These are phyloP conservation scores for Bretziella fagacearum DNA, from an alignment of 2,329 filamentous ascomycete species.

Conservation along the genomic window DNA sequence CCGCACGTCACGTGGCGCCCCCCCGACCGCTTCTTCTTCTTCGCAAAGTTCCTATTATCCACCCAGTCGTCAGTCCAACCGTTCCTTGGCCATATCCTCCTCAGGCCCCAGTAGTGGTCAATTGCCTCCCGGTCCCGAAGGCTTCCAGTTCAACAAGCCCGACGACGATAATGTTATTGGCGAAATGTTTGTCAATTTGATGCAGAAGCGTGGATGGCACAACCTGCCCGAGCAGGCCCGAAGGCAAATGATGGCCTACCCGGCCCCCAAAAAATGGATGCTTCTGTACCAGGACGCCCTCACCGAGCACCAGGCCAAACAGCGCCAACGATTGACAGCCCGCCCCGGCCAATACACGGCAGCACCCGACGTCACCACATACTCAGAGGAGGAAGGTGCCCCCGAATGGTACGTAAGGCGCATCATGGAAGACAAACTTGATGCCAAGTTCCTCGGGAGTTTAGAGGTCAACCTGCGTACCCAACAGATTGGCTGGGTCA, in stretches of 20 bases:
- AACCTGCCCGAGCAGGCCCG: constrained; percentile 88
- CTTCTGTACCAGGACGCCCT: constrained; percentile 88
- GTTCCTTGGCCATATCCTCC: constrained; percentile 35
- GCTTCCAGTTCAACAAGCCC: constrained; percentile 51
- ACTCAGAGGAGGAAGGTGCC: constrained; percentile 84
- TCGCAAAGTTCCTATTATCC: constrained; percentile 39
- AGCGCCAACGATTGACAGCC: constrained; percentile 65
- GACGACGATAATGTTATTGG: constrained; percentile 72
- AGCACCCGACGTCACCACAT: constrained; percentile 51
- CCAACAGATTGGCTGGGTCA: constrained; percentile 95
- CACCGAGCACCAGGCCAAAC: constrained; percentile 84
- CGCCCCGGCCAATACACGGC: constrained; percentile 50
- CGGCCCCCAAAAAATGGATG: constrained; percentile 92
- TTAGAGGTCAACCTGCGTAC: constrained; percentile 88
- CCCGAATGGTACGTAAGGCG: constrained; percentile 97
- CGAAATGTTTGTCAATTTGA: constrained; percentile 78
- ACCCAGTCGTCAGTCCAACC: constrained; percentile 38
- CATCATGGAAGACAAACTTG: constrained; percentile 89
- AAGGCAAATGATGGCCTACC: constrained; percentile 91
- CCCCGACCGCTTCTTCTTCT: constrained; percentile 39
- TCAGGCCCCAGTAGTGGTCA: constrained; percentile 41
- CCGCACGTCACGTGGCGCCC: constrained; percentile 35
- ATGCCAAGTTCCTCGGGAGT: constrained; percentile 78
- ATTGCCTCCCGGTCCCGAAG: constrained; percentile 30
- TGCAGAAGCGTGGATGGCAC: constrained; percentile 97